These are phyloP conservation scores for Peronospora farinosa DNA, from an alignment of 352 stramenopile species.

Conservation along the genomic window DNA sequence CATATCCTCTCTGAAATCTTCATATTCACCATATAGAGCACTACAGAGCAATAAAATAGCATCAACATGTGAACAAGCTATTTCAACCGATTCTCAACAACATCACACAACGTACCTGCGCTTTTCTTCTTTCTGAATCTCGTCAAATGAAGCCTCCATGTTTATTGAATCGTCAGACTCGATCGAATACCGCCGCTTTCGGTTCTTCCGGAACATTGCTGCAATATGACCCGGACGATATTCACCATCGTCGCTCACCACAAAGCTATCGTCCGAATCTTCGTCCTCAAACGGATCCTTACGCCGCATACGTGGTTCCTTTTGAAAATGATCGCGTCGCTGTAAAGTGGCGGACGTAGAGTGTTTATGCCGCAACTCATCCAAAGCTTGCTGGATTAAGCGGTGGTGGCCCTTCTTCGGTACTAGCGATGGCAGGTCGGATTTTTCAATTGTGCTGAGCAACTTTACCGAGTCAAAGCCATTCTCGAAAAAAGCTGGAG, in stretches of 20 bases:
- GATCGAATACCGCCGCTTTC: constrained; percentile 68
- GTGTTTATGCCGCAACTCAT: constrained; percentile 70
- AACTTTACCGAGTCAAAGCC: constrained; percentile 86
- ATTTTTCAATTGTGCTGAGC: constrained; percentile 64
- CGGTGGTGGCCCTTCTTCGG: constrained; percentile 82
- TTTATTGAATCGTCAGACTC: constrained; percentile 79
- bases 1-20: constrained; percentile 78
- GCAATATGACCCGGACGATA: constrained; percentile 73
- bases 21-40: constrained; percentile 71
- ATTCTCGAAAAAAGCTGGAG: constrained; percentile 80
- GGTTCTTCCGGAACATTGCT: constrained; percentile 70
- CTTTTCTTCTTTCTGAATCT: constrained; percentile 85
- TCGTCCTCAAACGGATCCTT: constrained; percentile 70
- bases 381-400: constrained; percentile 70
- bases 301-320: constrained; percentile 24
- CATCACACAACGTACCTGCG: constrained; percentile 41
- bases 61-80: not conserved
- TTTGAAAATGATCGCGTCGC: constrained; percentile 27
- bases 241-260: constrained; percentile 68
- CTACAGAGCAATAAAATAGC: constrained; percentile 24
- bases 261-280: constrained; percentile 85
- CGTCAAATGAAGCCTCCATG: constrained; percentile 79
- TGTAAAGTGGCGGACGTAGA: constrained; percentile 42
- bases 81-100: not conserved
- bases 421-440: constrained; percentile 61